Conservation (phyloP, 2,329 filamentous ascomycete species). For the Alternaria triticimaculans region DNA sequence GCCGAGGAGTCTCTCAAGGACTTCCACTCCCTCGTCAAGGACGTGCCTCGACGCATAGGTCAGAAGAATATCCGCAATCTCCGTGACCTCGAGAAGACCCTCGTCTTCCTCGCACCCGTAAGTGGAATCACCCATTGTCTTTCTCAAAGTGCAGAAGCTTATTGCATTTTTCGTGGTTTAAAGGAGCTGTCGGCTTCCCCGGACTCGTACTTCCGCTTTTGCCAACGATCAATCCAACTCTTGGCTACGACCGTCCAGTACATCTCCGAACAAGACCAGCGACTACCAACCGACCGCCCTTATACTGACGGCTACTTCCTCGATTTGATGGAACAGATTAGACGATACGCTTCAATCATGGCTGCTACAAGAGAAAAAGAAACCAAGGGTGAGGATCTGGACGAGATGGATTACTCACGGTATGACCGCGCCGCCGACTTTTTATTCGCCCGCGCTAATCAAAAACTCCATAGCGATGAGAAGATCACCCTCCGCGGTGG, state of each 20-base stretch:
- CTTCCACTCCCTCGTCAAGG: constrained; percentile 80
- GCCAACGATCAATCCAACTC: constrained; percentile 86
- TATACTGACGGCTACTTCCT: constrained; percentile 98
- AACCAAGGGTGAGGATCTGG: constrained; percentile 60
- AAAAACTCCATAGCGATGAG: constrained; percentile 61
- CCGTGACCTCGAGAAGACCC: constrained; percentile 90
- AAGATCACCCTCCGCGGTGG: constrained; percentile 83
- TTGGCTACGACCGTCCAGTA: constrained; percentile 88
- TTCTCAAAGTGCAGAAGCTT: constrained; percentile 69
- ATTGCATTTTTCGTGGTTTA: constrained; percentile 65
- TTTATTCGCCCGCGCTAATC: constrained; percentile 32
- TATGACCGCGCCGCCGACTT: constrained; percentile 37
- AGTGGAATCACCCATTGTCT: constrained; percentile 65
- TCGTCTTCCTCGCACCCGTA: constrained; percentile 91
- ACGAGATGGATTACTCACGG: constrained; percentile 60
- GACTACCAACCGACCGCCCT: constrained; percentile 81
- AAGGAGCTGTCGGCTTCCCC: constrained; percentile 77
- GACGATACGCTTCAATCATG: constrained; percentile 85
- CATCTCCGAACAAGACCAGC: constrained; percentile 85
- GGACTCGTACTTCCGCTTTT: constrained; percentile 83
- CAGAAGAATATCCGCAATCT: constrained; percentile 88
- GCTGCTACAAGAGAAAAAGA: constrained; percentile 74
- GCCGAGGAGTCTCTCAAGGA: constrained; percentile 75
- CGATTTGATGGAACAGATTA: constrained; percentile 92
- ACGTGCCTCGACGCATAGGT: constrained; percentile 79